Percentiles rank a stretch among this genome's conserved stretches.
phyloP scores from a whole-genome alignment of 2,329 filamentous ascomycete species.

The Fusarium sp. region DNA sequence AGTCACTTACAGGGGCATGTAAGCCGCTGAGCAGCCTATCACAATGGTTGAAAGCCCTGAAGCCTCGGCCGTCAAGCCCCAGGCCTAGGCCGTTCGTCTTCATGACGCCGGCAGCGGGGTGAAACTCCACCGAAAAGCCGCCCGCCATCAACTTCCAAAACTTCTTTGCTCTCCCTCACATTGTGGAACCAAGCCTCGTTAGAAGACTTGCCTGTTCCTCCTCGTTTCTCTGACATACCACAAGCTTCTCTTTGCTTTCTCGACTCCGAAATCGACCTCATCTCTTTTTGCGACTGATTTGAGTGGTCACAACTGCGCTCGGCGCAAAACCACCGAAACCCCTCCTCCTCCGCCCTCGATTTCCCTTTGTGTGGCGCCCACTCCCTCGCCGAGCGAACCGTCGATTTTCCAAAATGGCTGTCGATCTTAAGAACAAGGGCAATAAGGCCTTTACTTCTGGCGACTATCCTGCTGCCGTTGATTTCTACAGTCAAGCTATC shows the following conservation, averaged over 20 bases:
- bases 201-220: conserved; percentile 30
- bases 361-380: conserved; percentile 16
- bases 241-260: conserved; percentile 19
- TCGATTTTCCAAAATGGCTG: conserved; percentile 73
- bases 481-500: conserved; percentile 90
- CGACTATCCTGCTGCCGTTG: conserved; percentile 86
- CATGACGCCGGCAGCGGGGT: conserved; percentile 47
- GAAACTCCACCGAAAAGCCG: conserved; percentile 47
- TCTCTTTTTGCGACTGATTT: conserved; percentile 29
- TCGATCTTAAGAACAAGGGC: conserved; percentile 90
- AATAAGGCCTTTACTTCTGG: conserved; percentile 93
- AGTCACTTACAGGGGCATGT: conserved; percentile 26
- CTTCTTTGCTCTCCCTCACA: conserved; percentile 43
- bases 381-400: conserved; percentile 20
- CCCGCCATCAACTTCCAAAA: conserved; percentile 42
- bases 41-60: conserved; percentile 31
- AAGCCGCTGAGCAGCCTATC: conserved; percentile 27
- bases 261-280: background rate
- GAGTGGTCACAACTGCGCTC: conserved; percentile 31
- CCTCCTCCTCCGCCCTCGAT: conserved; percentile 29
- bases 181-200: conserved; percentile 43
- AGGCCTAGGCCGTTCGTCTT: conserved; percentile 19
- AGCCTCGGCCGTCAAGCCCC: conserved; percentile 30
- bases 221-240: conserved; percentile 26
- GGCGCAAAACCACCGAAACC: conserved; percentile 44